Evolutionary conservation across 257 asterid genomes (phyloP), one percentile per base, ranked within the genome.

Genomic region (Lavandula angustifolia): DNA sequence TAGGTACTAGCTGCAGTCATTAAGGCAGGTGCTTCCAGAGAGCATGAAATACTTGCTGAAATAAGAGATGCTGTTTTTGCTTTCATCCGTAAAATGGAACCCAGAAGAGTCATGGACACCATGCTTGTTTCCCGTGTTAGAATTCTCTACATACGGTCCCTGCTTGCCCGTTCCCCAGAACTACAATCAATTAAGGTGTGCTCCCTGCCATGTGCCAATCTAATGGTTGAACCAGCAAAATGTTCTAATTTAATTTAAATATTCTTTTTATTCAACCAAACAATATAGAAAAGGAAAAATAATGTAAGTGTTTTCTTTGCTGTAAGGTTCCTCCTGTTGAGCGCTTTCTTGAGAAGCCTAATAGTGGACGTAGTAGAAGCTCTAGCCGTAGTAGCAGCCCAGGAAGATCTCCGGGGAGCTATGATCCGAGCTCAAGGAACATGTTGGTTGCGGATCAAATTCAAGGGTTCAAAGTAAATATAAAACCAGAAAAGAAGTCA

Each of bases 81-180:
- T 59, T 94, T 90, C 75, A 87, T 94, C 69, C 96, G 92, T 70
- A 94, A 90, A 83, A 84, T 94, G 95, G 99, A 94, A 76, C 97
- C 97, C 27, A 87, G 81, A 67, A 84, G 92, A 76, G 99, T 94
- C 72, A 90, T 94, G 99, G 99, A 94, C 70, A 94, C 97, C 73
- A 94, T 94, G 99, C 95, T 94, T 67, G 92, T 94, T 78, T 94
- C 99, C 60, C 95, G 99, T 76, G 99, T 94, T 77, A 77, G 99
- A 87, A 94, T 94, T 78, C 88, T 94, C 71, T 94, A 94, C 64
- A 94, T 94, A 70, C 85, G 97, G 47, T 94, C 99, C 67, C 77
- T 90, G 78, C 99, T 94, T 75, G 92, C 96, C 58, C 88, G 99
- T 75, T 90, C 99, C 31, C 95, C 99, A 10, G 99, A 94, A 84